Evolutionary conservation across 169 alveolate species (phyloP).

Genomic region (Eimeria brunetti): DNA sequence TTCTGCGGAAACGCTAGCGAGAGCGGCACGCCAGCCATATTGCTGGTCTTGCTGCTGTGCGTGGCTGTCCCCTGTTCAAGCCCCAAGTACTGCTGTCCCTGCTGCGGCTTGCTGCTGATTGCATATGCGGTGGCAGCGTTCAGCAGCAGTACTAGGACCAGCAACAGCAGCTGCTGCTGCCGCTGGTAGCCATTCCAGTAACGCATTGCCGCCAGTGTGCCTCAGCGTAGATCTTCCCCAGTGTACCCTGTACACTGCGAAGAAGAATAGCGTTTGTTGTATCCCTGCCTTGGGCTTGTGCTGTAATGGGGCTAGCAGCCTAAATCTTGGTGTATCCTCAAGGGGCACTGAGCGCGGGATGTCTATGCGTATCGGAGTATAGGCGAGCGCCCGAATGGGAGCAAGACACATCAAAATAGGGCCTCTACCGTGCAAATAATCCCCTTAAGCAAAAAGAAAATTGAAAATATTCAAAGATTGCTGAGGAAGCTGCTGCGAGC

Average conservation of each 20-base stretch:
- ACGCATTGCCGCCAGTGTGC: not conserved
- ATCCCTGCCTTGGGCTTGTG: too few relatives aligned
- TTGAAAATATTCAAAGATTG: not conserved
- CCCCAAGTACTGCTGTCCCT: not conserved
- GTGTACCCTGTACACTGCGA: too few relatives aligned
- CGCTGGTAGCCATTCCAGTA: not conserved
- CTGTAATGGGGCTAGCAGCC: too few relatives aligned
- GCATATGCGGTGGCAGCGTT: slow-evolving; percentile 7
- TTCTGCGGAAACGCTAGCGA: not conserved
- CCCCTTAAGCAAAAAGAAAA: not conserved
- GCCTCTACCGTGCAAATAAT: not conserved
- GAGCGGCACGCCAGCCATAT: not conserved
- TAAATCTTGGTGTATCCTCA: too few relatives aligned
- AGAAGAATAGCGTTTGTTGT: too few relatives aligned
- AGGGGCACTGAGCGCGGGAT: too few relatives aligned
- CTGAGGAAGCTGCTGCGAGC: not conserved
- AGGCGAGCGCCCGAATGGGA: too few relatives aligned
- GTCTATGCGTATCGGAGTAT: too few relatives aligned
- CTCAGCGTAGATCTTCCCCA: too few relatives aligned
- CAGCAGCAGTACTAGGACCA: not conserved
- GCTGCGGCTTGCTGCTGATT: not conserved
- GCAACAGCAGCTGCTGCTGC: slow-evolving; percentile 25
- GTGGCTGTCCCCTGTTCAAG: not conserved
- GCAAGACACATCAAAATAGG: not conserved
- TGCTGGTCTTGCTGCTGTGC: not conserved